Evolutionary conservation across 352 stramenopile genomes (phyloP).

Genomic region (Phytophthora sansomeana): DNA sequence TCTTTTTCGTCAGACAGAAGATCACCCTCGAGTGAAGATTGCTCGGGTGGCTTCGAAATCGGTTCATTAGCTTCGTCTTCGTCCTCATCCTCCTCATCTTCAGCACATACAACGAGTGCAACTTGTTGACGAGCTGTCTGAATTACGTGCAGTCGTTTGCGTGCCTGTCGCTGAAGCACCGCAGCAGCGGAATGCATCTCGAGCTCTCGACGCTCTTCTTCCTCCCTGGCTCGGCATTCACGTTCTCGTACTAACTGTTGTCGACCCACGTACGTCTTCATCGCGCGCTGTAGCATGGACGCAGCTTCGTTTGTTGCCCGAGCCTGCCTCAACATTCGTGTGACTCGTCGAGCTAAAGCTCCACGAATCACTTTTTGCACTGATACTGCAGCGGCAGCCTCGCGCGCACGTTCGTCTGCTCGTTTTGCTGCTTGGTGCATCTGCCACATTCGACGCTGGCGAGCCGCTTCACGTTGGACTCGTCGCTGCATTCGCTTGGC

Average conservation of each 20-base stretch:
- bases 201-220: conserved; percentile 36
- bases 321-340: conserved; percentile 20
- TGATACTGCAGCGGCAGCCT: conserved; percentile 44
- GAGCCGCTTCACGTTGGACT: conserved; percentile 47
- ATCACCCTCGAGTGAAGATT: background rate
- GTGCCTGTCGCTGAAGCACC: conserved; percentile 57
- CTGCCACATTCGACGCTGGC: conserved; percentile 59
- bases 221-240: conserved; percentile 32
- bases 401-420: conserved; percentile 47
- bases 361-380: conserved; percentile 59
- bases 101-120: conserved; percentile 18
- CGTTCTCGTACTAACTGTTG: conserved; percentile 33
- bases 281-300: conserved; percentile 41
- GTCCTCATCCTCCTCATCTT: conserved; percentile 33
- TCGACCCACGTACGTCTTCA: conserved; percentile 40
- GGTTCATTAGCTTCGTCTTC: conserved; percentile 9
- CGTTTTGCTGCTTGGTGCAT: conserved; percentile 56
- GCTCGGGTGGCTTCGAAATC: background rate
- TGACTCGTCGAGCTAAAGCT: conserved; percentile 32
- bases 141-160: conserved; percentile 33
- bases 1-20: conserved; percentile 21
- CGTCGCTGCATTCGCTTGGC: conserved; percentile 45
- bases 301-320: conserved; percentile 37
- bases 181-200: conserved; percentile 49
- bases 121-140: conserved; percentile 29